Evolutionary conservation across 1,284 basidiomycete species (phyloP).

Genomic region (Trametes polyzona): DNA sequence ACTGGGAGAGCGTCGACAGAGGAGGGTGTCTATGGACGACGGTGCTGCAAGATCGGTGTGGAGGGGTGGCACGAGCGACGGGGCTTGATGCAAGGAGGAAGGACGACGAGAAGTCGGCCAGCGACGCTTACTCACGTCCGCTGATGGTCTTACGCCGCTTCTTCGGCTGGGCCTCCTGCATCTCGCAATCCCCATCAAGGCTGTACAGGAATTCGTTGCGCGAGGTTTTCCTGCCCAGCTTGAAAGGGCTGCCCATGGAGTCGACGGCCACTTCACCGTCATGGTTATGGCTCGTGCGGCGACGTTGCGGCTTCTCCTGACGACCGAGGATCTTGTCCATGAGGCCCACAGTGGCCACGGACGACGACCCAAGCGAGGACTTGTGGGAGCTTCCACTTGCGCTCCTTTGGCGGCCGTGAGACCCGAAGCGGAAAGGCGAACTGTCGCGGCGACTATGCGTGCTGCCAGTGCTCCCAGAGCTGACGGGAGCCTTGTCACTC

Average conservation of each 20-base stretch:
- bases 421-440: constrained; percentile 6
- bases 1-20: not conserved
- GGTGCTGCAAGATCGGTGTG: not conserved
- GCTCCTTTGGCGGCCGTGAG: constrained; percentile 11
- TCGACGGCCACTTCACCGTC: constrained; percentile 23
- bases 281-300: constrained; percentile 24
- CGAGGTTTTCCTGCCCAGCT: constrained; percentile 31
- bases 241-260: constrained; percentile 23
- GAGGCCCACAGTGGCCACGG: constrained; percentile 22
- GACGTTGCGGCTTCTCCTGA: constrained; percentile 18
- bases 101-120: not conserved
- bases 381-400: constrained; percentile 20
- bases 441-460: constrained; percentile 29
- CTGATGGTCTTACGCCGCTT: constrained; percentile 35
- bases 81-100: not conserved
- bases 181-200: constrained; percentile 30
- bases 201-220: constrained; percentile 30
- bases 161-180: constrained; percentile 26
- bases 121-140: constrained; percentile 24
- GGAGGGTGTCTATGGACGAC: not conserved
- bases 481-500: not conserved
- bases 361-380: constrained; percentile 7
- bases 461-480: constrained; percentile 3
- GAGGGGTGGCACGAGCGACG: not conserved
- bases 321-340: constrained; percentile 34